These are phyloP conservation scores for Rhamnella rubrinervis DNA, from an alignment of 331 rosid genomes.

Conservation along the genomic window DNA sequence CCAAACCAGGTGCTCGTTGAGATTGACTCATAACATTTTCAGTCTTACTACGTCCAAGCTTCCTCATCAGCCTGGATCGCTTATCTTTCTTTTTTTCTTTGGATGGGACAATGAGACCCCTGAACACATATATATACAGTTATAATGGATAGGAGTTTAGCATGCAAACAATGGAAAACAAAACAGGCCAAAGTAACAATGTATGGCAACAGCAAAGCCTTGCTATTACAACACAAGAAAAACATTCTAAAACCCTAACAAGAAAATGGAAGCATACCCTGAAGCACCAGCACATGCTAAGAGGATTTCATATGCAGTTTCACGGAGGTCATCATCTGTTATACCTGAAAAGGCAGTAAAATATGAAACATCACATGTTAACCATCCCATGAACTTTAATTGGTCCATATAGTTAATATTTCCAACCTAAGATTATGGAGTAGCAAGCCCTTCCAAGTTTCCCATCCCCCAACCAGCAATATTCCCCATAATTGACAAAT, in stretches of 20 bases:
- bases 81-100: slow-evolving; percentile 94
- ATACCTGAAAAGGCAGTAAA: slow-evolving; percentile 54
- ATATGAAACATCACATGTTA: slow-evolving; percentile 17
- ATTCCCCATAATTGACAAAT: not conserved
- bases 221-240: slow-evolving; percentile 9
- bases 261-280: slow-evolving; percentile 54
- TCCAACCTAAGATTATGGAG: too few species aligned
- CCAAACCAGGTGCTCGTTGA: slow-evolving; percentile 80
- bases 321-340: slow-evolving; percentile 88
- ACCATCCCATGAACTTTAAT: slow-evolving; percentile 13
- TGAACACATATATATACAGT: slow-evolving; percentile 24
- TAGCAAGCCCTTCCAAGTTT: too few species aligned
- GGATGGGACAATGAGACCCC: slow-evolving; percentile 96
- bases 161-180: slow-evolving; percentile 7
- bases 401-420: too few species aligned
- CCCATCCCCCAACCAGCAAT: too few species aligned
- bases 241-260: slow-evolving; percentile 19
- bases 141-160: slow-evolving; percentile 10
- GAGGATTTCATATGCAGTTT: slow-evolving; percentile 88
- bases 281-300: slow-evolving; percentile 98
- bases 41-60: slow-evolving; percentile 95
- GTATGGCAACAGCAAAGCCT: slow-evolving; percentile 13
- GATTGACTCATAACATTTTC: slow-evolving; percentile 70
- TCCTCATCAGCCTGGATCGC: slow-evolving; percentile 78
- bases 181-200: not conserved